Conservation (phyloP, 306 rosid species). For the Lathyrus sativus region DNA sequence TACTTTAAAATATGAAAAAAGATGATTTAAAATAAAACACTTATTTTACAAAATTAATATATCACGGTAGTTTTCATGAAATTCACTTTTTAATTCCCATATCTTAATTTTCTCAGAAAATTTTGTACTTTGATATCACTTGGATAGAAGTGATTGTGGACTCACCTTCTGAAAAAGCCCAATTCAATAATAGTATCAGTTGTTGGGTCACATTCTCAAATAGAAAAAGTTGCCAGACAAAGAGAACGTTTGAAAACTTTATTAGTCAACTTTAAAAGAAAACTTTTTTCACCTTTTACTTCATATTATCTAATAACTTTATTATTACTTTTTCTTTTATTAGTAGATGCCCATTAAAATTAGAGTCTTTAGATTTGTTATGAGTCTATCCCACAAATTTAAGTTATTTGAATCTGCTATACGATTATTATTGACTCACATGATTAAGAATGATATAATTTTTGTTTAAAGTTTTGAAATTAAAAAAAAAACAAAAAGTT, state of each 20-base stretch:
- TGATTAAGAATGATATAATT: too few species aligned
- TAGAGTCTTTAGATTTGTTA: too few species aligned
- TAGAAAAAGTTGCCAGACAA: constrained; percentile 9
- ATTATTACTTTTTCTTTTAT: background rate
- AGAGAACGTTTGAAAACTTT: constrained; percentile 12
- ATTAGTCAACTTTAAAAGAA: background rate
- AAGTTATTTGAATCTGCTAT: too few species aligned
- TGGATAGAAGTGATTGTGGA: constrained; percentile 11
- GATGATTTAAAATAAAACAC: background rate
- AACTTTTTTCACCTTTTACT: background rate
- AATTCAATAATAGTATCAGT: background rate
- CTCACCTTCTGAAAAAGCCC: constrained; percentile 11
- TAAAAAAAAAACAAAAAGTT: too few species aligned
- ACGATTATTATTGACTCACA: too few species aligned
- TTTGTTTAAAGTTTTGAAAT: too few species aligned
- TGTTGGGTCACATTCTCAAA: constrained; percentile 25
- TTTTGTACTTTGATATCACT: background rate
- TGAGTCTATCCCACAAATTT: too few species aligned
- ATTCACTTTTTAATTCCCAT: background rate
- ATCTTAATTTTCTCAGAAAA: background rate
- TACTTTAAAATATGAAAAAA: background rate
- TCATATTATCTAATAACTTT: background rate
- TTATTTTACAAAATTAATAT: too few species aligned
- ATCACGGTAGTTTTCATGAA: too few species aligned
- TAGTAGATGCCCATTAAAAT: too few species aligned